Evolutionary conservation across 75 land plant genomes (phyloP).

Genomic region (Gnetum montanum): DNA sequence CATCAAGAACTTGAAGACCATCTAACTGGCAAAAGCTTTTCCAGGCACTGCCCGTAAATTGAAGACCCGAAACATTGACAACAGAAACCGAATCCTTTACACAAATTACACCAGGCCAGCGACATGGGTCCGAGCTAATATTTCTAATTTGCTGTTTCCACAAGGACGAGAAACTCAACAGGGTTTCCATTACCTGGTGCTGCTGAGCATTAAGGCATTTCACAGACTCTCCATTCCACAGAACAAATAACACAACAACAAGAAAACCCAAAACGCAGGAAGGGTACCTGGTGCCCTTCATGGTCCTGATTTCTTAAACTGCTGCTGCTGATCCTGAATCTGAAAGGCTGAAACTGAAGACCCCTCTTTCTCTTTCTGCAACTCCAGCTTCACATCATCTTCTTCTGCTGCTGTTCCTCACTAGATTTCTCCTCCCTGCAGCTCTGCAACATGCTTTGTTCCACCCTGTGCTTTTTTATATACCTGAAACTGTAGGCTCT

Average conservation of each 20-base stretch:
- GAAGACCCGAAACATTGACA: neutral
- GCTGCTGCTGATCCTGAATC: too few relatives aligned
- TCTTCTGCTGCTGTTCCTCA: too few relatives aligned
- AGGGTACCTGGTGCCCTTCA: neutral
- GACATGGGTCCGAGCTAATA: slow-evolving; percentile 7
- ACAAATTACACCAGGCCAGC: slow-evolving; percentile 1
- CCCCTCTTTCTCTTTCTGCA: too few relatives aligned
- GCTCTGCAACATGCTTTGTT: too few relatives aligned
- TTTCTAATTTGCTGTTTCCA: neutral
- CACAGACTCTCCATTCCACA: too few relatives aligned
- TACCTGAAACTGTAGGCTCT: too few relatives aligned
- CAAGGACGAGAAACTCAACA: neutral
- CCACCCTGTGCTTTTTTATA: too few relatives aligned
- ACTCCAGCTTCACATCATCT: too few relatives aligned
- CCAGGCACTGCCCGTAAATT: neutral
- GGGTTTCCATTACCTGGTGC: neutral
- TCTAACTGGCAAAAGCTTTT: neutral
- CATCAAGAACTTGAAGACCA: neutral
- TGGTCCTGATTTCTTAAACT: too few relatives aligned
- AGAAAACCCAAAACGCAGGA: neutral
- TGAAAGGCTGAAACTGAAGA: too few relatives aligned
- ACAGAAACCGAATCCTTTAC: neutral
- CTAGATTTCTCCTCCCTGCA: too few relatives aligned
- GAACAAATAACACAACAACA: neutral
- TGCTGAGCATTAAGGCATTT: neutral